phyloP scores from a whole-genome alignment of 1,284 basidiomycete species.

The Malassezia vespertilionis region DNA sequence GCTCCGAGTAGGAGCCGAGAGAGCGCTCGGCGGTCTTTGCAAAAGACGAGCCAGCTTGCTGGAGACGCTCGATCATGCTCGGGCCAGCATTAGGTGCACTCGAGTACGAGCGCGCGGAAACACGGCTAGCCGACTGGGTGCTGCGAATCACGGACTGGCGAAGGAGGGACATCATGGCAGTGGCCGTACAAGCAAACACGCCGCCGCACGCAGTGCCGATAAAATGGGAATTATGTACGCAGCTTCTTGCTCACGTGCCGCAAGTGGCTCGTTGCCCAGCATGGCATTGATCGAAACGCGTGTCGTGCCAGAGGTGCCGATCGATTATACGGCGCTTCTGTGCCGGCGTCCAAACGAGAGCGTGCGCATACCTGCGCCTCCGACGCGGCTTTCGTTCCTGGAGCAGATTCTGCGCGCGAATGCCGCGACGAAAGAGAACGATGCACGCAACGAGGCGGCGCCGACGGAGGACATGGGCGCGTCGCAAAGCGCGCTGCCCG shows the following conservation, averaged over 20 bases:
- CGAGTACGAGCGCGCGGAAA: slow-evolving; percentile 6
- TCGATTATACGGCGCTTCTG: slow-evolving; percentile 15
- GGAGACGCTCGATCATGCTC: slow-evolving; percentile 8
- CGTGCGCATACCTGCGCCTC: not conserved
- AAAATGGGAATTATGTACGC: not conserved
- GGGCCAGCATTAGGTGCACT: not conserved
- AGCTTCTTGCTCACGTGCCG: not conserved
- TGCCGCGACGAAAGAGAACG: not conserved
- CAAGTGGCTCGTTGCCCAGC: not conserved
- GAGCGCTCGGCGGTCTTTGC: slow-evolving; percentile 12
- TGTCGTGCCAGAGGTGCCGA: slow-evolving; percentile 1
- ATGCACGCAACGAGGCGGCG: not conserved
- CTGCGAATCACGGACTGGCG: slow-evolving; percentile 14
- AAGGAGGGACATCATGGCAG: slow-evolving; percentile 1
- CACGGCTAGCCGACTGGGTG: not conserved
- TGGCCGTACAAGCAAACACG: not conserved
- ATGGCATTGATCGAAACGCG: not conserved
- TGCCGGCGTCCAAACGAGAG: slow-evolving; percentile 6
- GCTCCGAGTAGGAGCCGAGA: slow-evolving; percentile 20
- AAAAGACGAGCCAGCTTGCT: slow-evolving; percentile 5
- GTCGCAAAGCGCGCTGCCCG: not conserved
- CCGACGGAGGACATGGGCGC: not conserved
- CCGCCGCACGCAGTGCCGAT: not conserved
- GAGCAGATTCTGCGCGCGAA: slow-evolving; percentile 13
- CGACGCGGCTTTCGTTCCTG: slow-evolving; percentile 9